Base-by-base conservation (phyloP, 139 green algal species). In the Asterochloris sp. region DNA sequence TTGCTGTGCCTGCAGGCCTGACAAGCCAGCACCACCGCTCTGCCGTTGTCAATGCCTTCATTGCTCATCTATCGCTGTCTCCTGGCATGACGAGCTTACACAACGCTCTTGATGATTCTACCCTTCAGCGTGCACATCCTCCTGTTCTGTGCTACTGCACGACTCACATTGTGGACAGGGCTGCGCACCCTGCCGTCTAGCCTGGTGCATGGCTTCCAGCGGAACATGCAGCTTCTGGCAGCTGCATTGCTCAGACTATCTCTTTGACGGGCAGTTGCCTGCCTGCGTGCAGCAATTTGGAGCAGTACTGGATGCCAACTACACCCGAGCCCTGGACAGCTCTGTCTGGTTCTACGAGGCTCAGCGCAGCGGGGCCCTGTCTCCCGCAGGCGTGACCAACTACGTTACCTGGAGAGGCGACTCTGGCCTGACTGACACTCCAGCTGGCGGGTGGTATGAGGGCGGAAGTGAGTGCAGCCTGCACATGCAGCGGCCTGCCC, bases 311-410 rank as follows among this genome's bases (percentile, higher is more conserved):
- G 68, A 78, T 16, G 23, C 13, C 12, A 62, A 85, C 76, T 85
- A 82, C 60, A n/a, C 23, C 17, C 23, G 16, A 23, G 68, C 78
- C n/a, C 61, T 85, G 67, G 47, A n/a, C 60, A 62, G 54, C 38
- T 74, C 76, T 11, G 47, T 78, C 15, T 17, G 14, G 12, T 85
- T 85, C n/a, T 85, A 82, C 13, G 14, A 76, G n/a, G 82, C 82
- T 26, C 76, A 82, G 76, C 47, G 78, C 15, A 76, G 60, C 16
- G 82, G 82, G 11, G 69, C 17, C n/a, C 54, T 85, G 24, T 69
- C 47, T 2, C 38, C 38, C 6, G 38, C 38, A 54, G 38, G 38
- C 38, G 38, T 54, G 4, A 64, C 54, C 54, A 78, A 54, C n/a
- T 15, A 24, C 11, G 73, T 85, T 12, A 23, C 76, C 13, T 85